Conservation (phyloP, 106 monocot species). For the Acorus calamus region DNA sequence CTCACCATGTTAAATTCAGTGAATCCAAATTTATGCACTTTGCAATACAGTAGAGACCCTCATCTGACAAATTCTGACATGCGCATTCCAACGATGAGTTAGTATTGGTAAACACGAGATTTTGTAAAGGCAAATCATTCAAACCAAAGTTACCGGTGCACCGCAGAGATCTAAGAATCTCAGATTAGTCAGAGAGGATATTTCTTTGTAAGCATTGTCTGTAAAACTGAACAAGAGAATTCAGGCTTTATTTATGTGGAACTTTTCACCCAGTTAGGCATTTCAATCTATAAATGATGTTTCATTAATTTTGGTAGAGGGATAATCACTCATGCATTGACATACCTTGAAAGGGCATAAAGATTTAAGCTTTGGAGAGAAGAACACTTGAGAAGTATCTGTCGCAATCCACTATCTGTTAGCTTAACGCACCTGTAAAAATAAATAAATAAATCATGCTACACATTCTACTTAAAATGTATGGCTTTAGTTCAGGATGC, state of each 20-base stretch:
- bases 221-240: conserved; percentile 51
- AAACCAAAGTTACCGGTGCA: conserved; percentile 47
- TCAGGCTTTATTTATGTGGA: conserved; percentile 1
- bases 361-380: conserved; percentile 72
- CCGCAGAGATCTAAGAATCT: conserved; percentile 84
- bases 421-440: conserved; percentile 74
- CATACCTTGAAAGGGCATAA: conserved; percentile 83
- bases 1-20: conserved; percentile 87
- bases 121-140: not conserved
- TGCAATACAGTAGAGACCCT: conserved; percentile 56
- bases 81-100: conserved; percentile 2
- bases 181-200: conserved; percentile 40
- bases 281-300: too few relatives aligned
- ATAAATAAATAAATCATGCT: not conserved
- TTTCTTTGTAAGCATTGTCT: conserved; percentile 56
- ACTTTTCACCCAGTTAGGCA: too few relatives aligned
- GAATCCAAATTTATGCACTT: conserved; percentile 54
- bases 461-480: too few relatives aligned
- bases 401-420: conserved; percentile 60
- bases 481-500: too few relatives aligned
- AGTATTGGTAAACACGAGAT: not conserved
- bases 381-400: conserved; percentile 50
- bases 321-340: not conserved
- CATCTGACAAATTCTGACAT: conserved; percentile 73
- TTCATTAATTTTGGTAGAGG: too few relatives aligned